A percentile compares a stretch with the other conserved stretches of the same genome.
These are phyloP conservation scores for Fomitopsis palustris DNA, from an alignment of 1,284 basidiomycete species.

Conservation along the genomic window DNA sequence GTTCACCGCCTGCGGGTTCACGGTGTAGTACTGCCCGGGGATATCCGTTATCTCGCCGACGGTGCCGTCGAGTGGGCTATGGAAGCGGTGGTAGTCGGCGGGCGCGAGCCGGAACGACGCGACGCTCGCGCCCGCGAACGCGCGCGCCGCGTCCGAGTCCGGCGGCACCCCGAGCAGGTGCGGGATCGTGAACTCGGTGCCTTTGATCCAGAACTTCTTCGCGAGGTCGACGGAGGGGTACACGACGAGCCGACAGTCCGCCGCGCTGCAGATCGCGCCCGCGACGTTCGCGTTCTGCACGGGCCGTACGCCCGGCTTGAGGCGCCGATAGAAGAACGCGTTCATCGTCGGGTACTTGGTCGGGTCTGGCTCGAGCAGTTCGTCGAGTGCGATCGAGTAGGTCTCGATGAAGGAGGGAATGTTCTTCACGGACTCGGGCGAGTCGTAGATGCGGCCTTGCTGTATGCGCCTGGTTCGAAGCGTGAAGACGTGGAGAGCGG, in stretches of 20 bases:
- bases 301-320: conserved; percentile 64
- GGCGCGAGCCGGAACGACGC: conserved; percentile 74
- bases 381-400: conserved; percentile 60
- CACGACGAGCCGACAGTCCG: conserved; percentile 75
- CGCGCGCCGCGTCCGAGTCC: conserved; percentile 36
- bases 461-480: conserved; percentile 13
- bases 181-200: conserved; percentile 66
- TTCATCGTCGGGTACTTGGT: conserved; percentile 72
- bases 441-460: conserved; percentile 57
- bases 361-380: conserved; percentile 66
- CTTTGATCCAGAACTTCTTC: conserved; percentile 76
- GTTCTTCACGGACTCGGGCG: conserved; percentile 49
- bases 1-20: conserved; percentile 83
- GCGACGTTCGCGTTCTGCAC: conserved; percentile 57
- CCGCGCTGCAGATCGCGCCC: conserved; percentile 56
- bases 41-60: conserved; percentile 48
- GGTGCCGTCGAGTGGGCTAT: conserved; percentile 67
- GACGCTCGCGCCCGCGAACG: conserved; percentile 47
- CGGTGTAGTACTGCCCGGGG: conserved; percentile 58
- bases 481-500: background rate
- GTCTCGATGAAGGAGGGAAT: conserved; percentile 75
- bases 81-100: conserved; percentile 85
- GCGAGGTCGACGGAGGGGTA: conserved; percentile 61
- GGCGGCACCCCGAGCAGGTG: conserved; percentile 47
- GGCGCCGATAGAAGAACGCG: conserved; percentile 74